Evolutionary conservation across 768 basidiomycete genomes (phyloP), one percentile per base, ranked within the genome.

Genomic region (Collybia sp.): DNA sequence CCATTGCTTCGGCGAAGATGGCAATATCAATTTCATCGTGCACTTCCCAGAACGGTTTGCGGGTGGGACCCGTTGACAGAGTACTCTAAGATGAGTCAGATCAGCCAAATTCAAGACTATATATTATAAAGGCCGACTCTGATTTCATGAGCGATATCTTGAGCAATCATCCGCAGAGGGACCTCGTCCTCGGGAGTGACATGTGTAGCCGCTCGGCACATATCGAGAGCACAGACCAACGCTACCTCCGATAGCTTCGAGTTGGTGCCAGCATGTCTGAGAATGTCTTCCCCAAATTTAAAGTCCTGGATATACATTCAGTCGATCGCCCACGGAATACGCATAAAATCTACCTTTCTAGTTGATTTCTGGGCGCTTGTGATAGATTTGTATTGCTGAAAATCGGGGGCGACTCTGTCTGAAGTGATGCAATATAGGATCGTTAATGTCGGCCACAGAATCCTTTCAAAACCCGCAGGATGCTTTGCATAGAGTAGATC

Each of bases 361-460:
- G 58, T 51, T 18, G 61, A 56, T 44, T 71, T 72, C 11, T 67
- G 53, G 1, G 40, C 64, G 58, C 38, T 58, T 59, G 55, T 55
- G 46, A 53, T 58, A 47, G 41, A 64, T n/a, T 18, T 37, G 35
- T 37, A 13, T 18, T 40, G 25, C 53, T 78, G 75, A 46, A 80
- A 77, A 48, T 86, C 83, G 9, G 72, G 63, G 35, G 74, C 65
- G 40, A 92, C 65, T 13, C 85, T 75, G 43, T 95, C 93, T 0
- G 87, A 80, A 38, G 84, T 86, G 41, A 85, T 74, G 44, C 83
- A 81, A 31, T 87, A 71, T 10, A 95, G 71, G 30, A 85, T 77
- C 0, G 85, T 79, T 50, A 95, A 73, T 0, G 85, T 80, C 0
- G 93, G 93, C 87, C 91, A 93, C 37, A 89, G 66, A n/a, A 65